A percentile compares a stretch with the other conserved stretches of the same genome.
Conservation (phyloP, 805 yeast species). For the Metschnikowia cubensis region DNA sequence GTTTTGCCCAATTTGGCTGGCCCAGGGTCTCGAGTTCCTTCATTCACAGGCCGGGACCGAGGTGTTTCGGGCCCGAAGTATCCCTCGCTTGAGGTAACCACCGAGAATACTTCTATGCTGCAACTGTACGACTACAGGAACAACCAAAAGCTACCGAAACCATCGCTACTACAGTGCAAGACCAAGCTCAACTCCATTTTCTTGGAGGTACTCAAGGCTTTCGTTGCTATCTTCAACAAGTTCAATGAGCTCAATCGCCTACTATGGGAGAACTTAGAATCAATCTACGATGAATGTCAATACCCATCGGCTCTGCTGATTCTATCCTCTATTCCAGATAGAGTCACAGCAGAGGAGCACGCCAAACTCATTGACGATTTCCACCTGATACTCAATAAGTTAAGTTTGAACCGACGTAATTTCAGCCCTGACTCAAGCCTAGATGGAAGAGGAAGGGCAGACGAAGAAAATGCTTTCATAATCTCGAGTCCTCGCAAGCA, state of each 20-base stretch:
- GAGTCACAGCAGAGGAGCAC: slow-evolving; percentile 30
- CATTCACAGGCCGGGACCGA: background rate
- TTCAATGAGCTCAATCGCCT: slow-evolving; percentile 26
- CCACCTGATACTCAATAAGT: slow-evolving; percentile 21
- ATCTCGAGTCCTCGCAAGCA: slow-evolving; percentile 18
- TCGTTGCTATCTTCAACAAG: slow-evolving; percentile 28
- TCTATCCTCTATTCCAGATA: slow-evolving; percentile 24
- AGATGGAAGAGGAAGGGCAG: slow-evolving; percentile 2
- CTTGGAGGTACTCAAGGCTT: slow-evolving; percentile 31
- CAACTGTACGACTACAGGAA: slow-evolving; percentile 25
- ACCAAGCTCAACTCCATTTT: slow-evolving; percentile 33
- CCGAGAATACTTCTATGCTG: slow-evolving; percentile 14
- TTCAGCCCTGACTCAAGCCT: slow-evolving; percentile 6
- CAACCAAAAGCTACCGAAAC: slow-evolving; percentile 20
- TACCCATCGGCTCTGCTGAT: slow-evolving; percentile 12
- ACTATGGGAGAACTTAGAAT: slow-evolving; percentile 28
- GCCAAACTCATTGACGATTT: slow-evolving; percentile 29
- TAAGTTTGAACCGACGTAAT: slow-evolving; percentile 17
- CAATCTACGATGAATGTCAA: slow-evolving; percentile 23
- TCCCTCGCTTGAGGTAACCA: slow-evolving; percentile 9
- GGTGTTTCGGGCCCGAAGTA: background rate
- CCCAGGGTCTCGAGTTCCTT: background rate
- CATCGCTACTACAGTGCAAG: slow-evolving; percentile 30
- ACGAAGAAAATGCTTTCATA: slow-evolving; percentile 15
- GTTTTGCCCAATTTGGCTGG: background rate